Evolutionary conservation across 2,329 filamentous ascomycete species (phyloP), one percentile per base, ranked within the genome.

Genomic region (Colletotrichum musae): DNA sequence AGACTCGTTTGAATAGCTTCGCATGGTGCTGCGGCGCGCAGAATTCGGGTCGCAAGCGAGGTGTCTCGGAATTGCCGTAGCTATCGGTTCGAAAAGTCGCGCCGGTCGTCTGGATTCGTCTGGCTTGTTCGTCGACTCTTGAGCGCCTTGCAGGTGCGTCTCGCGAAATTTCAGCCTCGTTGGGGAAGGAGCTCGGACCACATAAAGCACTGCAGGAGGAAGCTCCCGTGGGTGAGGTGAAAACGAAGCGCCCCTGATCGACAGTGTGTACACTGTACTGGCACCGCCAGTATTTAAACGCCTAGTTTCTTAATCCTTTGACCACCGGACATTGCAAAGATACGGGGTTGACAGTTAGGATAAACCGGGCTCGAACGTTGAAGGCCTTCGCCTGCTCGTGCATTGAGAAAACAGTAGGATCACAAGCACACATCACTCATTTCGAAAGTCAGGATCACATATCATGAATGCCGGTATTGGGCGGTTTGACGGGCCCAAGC

Each of bases 131-230:
- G 59, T 13, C 16, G 41, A 36, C 13, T 21, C 41, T 16, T 54
- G 12, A 24, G 47, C 16, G 32, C 24, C 41, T 48, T 21, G 32
- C 32, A 57, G 62, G 43, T 67, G 54, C 51, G 39, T 51, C 45
- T 58, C 39, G 62, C 61, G 66, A 69, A 69, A 69, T 70, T 70
- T 70, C 67, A 52, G 57, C 67, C 62, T 67, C 45, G 56, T 41
- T 59, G 26, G 43, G 41, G 21, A 47, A 12, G 67, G 67, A 70
- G 67, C 67, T 70, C 62, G 67, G 67, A 67, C 67, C 67, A 60
- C 48, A 5, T 39, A 41, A 48, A n/a, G 32, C 32, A 26, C 32
- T 16, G 26, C 28, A 56, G 24, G 51, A 51, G 21, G 21, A 12
- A 58, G 56, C 66, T 69, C 41, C 24, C 24, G 53, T 21, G 32